Base-by-base conservation (phyloP, 139 green algal genomes). In the Chlorella sp. region DNA sequence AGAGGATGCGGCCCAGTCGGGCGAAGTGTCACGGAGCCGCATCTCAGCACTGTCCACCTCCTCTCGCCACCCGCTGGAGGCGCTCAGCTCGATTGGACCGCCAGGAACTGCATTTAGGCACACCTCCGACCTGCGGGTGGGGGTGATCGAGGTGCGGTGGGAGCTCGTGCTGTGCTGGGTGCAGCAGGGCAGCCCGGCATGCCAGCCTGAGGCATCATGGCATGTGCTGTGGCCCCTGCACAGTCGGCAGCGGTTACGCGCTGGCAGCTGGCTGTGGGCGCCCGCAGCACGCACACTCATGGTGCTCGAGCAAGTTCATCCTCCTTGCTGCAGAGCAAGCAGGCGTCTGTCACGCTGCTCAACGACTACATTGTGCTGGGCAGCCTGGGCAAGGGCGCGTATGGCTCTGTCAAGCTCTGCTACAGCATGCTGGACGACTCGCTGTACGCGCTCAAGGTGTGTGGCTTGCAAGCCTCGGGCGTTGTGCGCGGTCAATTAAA, bases 311-410 rank as follows among this genome's bases (percentile, higher is more conserved):
- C 34, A 6, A 51, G 9, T 9, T 51, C 44, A 9, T 51, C 9
- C 9, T 51, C 44, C 44, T 51, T 23, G 9, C 26, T 26, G 56
- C 74, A 81, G 74, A 57, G 74, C 74, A 81, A 81, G 74, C 25
- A 25, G n/a, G 69, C 74, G 34, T 81, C 55, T 28, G 74, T 81
- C 34, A 96, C 93, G 1, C 93, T 92, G 83, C 92, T 97, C 82
- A 97, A 97, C 84, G 90, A 97, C 88, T 97, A 97, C 72, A 90
- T 96, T n/a, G 90, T 97, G 74, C 85, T 97, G 38, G 94, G 95
- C 76, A 94, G 91, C 4, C 89, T 97, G 81, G 95, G 94, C 2
- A 79, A 90, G 16, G 95, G 95, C 44, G 86, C 87, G 30, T 96
- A 92, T 68, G 94, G 94, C 74, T 96, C 95, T 69, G 95, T 98